These are phyloP conservation scores for Xerophyta viscosa DNA, from an alignment of 106 monocot species.

Conservation along the genomic window DNA sequence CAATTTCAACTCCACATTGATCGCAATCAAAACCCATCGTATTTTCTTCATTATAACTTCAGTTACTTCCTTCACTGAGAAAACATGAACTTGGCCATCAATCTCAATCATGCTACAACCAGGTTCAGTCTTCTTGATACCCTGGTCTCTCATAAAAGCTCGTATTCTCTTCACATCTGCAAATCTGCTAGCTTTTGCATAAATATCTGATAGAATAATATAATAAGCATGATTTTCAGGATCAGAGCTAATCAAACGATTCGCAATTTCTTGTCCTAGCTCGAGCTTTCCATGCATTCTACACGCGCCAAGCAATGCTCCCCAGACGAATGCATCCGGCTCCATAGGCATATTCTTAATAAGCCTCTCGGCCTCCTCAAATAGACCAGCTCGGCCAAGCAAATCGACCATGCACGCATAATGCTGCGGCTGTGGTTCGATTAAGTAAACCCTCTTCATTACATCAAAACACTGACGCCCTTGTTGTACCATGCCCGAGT, in stretches of 20 bases:
- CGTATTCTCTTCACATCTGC: conserved; percentile 10
- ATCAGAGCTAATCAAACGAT: conserved; percentile 8
- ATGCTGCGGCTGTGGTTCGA: conserved; percentile 10
- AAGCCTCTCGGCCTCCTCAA: conserved; percentile 7
- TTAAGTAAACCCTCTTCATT: conserved; percentile 7
- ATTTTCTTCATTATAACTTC: background rate
- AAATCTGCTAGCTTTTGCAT: conserved; percentile 9
- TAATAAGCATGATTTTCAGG: conserved; percentile 15
- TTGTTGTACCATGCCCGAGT: conserved; percentile 6
- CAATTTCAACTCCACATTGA: conserved; percentile 1
- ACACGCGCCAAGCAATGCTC: conserved; percentile 13
- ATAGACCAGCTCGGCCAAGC: conserved; percentile 12
- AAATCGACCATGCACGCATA: conserved; percentile 19
- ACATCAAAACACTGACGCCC: conserved; percentile 11
- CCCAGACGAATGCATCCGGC: conserved; percentile 12
- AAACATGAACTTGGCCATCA: conserved; percentile 14
- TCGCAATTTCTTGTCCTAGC: conserved; percentile 10
- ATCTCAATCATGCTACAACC: conserved; percentile 15
- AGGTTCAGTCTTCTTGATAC: conserved; percentile 13
- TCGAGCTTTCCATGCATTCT: conserved; percentile 19
- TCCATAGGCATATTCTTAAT: conserved; percentile 13
- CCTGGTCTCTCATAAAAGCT: background rate
- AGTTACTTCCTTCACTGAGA: conserved; percentile 3
- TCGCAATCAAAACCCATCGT: background rate
- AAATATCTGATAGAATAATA: conserved; percentile 16